Evolutionary conservation across 495 filamentous ascomycete species (phyloP), one percentile per base, ranked within the genome.

Genomic region (Lophium mytilinum): DNA sequence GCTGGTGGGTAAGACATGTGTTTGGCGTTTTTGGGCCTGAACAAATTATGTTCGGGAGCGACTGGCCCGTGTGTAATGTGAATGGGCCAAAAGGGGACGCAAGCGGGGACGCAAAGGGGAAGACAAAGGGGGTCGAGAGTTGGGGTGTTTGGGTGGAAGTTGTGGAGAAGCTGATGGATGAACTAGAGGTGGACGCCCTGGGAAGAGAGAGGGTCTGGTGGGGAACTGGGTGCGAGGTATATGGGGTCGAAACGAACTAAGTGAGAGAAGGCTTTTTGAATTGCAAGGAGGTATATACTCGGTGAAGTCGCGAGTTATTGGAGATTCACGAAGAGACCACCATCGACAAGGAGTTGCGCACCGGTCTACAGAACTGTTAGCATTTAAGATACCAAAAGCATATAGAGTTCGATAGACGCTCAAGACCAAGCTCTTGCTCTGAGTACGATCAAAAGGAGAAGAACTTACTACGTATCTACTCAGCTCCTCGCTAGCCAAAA

Each of bases 11-110:
- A 0, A 77, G 80, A 45, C 78, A 80, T 5, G 68, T 88, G 0
- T 73, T 92, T 37, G 79, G 82, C 17, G 74, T 77, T 2, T 95
- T 95, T 68, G 81, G 83, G 7, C 70, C 84, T 1, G 67, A 73
- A n/a, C 73, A 88, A 47, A 77, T 90, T 53, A 90, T 96, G 83
- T 96, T 90, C 69, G 90, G 84, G 4, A 89, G 84, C 48, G 89
- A 95, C 67, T 96, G 90, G 90, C 90, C 89, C 1, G 85, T 95
- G 4, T 92, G 89, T 71, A 88, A 85, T 58, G 64, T 87, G 17
- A 78, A 79, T 3, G 81, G 83, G 3, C 82, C 80, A 34, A 51
- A 10, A 19, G 73, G 74, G 6, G 24, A 6, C 24, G 24, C 2
- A 30, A 30, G 6, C 24, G 24, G 6, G 24, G 2, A n/a, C n/a